Evolutionary conservation across 176 grass and related monocot species (phyloP).

Genomic region (Cenchrus purpureus): DNA sequence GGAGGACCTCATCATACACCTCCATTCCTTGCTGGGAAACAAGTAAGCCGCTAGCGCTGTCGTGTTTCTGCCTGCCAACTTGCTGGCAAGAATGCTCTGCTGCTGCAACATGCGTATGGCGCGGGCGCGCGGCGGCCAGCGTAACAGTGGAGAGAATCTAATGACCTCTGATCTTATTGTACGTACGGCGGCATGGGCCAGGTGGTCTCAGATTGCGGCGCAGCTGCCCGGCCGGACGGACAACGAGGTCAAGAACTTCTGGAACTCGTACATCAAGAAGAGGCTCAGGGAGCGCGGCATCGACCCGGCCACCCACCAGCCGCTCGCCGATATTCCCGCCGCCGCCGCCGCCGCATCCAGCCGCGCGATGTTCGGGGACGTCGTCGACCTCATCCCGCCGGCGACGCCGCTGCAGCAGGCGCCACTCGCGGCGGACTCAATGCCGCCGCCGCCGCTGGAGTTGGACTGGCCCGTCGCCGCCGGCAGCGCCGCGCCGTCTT

Average conservation of each 20-base stretch:
- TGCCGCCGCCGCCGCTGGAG: background rate
- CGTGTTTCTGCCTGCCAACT: no score
- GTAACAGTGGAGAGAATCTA: background rate
- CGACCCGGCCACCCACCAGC: constrained; percentile 73
- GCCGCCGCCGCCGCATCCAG: background rate
- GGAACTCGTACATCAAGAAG: constrained; percentile 92
- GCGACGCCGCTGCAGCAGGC: constrained; percentile 4
- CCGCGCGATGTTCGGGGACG: constrained; percentile 36
- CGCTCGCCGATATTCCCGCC: constrained; percentile 23
- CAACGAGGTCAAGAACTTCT: constrained; percentile 99
- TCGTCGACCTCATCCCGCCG: constrained; percentile 26
- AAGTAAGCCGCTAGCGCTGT: constrained; percentile 37
- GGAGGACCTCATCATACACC: constrained; percentile 71
- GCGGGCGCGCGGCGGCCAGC: background rate
- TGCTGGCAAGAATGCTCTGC: background rate
- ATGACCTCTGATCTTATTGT: background rate
- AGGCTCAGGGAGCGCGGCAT: constrained; percentile 72
- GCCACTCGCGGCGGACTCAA: background rate
- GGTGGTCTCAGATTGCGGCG: constrained; percentile 87
- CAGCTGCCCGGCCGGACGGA: constrained; percentile 89
- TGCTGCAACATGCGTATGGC: no score
- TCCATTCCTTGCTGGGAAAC: constrained; percentile 79
- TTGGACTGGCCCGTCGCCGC: background rate
- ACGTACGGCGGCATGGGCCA: background rate
- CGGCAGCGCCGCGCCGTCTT: background rate